Evolutionary conservation across 2,329 filamentous ascomycete genomes (phyloP), one percentile per base, ranked within the genome.

Genomic region (Calcarisporium arbuscula): DNA sequence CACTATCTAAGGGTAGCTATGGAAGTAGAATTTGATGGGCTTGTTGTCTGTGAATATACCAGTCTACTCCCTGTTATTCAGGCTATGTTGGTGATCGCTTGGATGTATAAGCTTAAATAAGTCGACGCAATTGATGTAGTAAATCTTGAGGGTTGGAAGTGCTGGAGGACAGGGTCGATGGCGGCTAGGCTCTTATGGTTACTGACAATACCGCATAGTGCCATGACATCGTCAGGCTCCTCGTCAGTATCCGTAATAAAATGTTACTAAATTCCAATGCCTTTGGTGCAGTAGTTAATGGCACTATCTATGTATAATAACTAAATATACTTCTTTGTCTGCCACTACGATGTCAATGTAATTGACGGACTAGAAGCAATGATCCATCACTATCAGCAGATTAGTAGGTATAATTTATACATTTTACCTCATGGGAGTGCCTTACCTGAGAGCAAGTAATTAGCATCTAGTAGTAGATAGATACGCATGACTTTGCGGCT

Each of bases 271-370:
- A 88, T 85, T 25, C 83, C 82, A 28, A 82, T 71, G 32, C 84
- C 84, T 61, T 87, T 87, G 38, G 79, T 82, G 65, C 84, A 89
- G 60, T 89, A 84, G 40, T 76, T 69, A 35, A 86, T 65, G 4
- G 84, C 84, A 40, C 76, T 71, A 2, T 86, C 77, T 74, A 85
- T 85, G 45, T 67, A 62, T n/a, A 87, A 71, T 56, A 77, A 88
- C 51, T 88, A 82, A 16, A 86, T 68, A 51, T 87, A 82, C 27
- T 83, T 74, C 54, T 63, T 89, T 89, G 61, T 88, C 84, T 29
- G 83, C 76, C 1, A 88, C 83, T 32, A 89, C 67, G 30, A 87
- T 82, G 52, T 89, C 89, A 61, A 89, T 83, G 53, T 89, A 88
- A 68, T 87, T 88, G 46, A 65, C 66, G 30, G 77, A 83, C 42